Evolutionary conservation across 2,329 filamentous ascomycete species (phyloP), one percentile per base, ranked within the genome.

Genomic region (Chaetoscypha palmicola): DNA sequence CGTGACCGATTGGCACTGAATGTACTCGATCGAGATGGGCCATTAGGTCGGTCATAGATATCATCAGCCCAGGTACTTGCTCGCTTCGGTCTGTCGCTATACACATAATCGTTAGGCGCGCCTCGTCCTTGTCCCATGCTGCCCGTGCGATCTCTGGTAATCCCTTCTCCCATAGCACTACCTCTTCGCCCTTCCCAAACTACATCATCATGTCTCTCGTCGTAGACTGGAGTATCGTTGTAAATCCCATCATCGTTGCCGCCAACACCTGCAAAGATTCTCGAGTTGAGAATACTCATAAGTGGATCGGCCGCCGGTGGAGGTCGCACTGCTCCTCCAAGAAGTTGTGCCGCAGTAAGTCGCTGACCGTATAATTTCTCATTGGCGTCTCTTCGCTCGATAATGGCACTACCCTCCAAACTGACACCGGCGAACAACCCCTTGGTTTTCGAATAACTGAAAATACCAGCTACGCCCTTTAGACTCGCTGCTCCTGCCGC

Each of bases 381-480:
- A 62, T 98, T 98, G 56, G 92, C 92, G 66, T 98, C 92, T 68
- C 89, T 84, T 52, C 92, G 80, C 69, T 98, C 92, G 51, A 97
- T 86, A 53, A 98, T 83, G 41, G 86, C 89, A 49, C 85, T 91
- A 17, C 92, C 92, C 65, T 98, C 92, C 54, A 98, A 71, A 56
- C 86, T 94, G 37, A 98, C 90, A 61, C 92, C 92, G 4, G 92
- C 92, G 58, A 98, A 98, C 23, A 98, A 70, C 16, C 92, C 92
- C 70, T 96, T 97, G 10, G 92, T 98, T 69, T 96, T 97, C 64
- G 85, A 92, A 73, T 98, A 98, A 59, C 86, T 87, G 71, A 98
- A 98, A 38, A 98, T 83, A 41, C 87, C 92, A 0, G 90, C 86
- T 7, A 97, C 84, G 51, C 88, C 82, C 70, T 81, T 91, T 51